Conservation (phyloP, 768 basidiomycete species). For the Omphalotus guepiniiformis region DNA sequence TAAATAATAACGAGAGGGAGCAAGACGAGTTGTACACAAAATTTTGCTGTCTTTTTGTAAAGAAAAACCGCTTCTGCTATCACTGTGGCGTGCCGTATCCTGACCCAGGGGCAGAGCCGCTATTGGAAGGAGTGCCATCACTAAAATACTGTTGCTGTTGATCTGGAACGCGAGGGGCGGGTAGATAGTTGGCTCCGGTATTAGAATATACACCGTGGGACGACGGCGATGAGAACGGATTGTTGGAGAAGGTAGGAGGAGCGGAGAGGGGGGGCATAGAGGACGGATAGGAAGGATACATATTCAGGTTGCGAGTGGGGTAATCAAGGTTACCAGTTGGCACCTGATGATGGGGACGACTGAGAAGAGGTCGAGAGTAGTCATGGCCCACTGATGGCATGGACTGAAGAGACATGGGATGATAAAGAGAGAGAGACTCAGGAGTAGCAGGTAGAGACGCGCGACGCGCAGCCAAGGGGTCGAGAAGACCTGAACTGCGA, state of each 20-base stretch:
- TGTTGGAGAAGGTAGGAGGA: conserved; percentile 43
- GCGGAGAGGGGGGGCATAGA: conserved; percentile 50
- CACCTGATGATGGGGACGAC: conserved; percentile 26
- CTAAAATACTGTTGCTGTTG: conserved; percentile 31
- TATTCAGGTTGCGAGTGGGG: conserved; percentile 19
- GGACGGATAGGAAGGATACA: conserved; percentile 30
- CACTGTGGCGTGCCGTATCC: conserved; percentile 13
- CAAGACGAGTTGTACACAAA: conserved; percentile 5
- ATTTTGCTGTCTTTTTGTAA: conserved; percentile 4
- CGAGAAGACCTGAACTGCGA: conserved; percentile 37
- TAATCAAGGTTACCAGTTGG: conserved; percentile 40
- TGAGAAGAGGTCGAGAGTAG: conserved; percentile 31
- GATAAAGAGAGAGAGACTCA: conserved; percentile 70
- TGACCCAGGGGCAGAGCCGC: conserved; percentile 12
- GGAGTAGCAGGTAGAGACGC: conserved; percentile 57
- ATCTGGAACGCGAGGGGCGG: conserved; percentile 31
- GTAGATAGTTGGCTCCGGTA: conserved; percentile 10
- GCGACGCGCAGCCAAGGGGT: conserved; percentile 50
- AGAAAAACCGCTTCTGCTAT: background rate
- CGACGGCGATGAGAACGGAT: conserved; percentile 35
- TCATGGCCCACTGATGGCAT: conserved; percentile 35
- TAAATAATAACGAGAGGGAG: conserved; percentile 5
- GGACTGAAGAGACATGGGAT: conserved; percentile 74
- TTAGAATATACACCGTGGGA: conserved; percentile 32
- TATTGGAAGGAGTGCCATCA: conserved; percentile 31